A percentile compares a stretch with the other conserved stretches of the same genome.
Evolutionary conservation across 139 green algal species (phyloP).

Genomic region (Microglena sp.): DNA sequence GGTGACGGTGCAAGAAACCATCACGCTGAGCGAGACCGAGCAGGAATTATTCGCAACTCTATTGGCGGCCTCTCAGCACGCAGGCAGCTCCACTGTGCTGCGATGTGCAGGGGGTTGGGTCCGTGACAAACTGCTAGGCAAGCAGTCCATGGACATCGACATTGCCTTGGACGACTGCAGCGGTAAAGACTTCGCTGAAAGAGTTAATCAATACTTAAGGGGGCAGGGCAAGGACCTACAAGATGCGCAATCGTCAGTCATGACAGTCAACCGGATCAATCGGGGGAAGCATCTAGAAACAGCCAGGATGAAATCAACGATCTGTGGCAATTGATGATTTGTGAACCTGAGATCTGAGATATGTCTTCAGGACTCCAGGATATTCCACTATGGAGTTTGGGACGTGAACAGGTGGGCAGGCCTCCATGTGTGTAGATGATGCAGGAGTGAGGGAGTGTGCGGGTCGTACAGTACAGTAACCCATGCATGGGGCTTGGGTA

Average conservation of each 20-base stretch:
- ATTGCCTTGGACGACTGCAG: constrained; percentile 90
- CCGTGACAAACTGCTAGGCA: constrained; percentile 88
- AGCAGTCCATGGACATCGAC: constrained; percentile 87
- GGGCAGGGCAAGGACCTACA: constrained; percentile 7
- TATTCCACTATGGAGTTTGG: constrained; percentile 88
- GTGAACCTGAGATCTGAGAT: constrained; percentile 93
- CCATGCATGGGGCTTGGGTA: no score
- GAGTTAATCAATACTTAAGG: constrained; percentile 29
- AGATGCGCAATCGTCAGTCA: no score
- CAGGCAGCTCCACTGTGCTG: constrained; percentile 17
- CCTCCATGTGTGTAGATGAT: no score
- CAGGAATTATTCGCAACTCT: constrained; percentile 67
- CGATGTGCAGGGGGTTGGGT: constrained; percentile 91
- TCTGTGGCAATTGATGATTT: constrained; percentile 76
- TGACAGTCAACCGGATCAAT: no score
- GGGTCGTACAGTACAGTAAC: no score
- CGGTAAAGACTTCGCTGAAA: constrained; percentile 82
- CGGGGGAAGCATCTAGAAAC: constrained; percentile 99
- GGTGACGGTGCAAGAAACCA: constrained; percentile 23
- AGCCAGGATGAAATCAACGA: constrained; percentile 67
- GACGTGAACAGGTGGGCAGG: constrained; percentile 66
- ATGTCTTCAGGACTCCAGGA: constrained; percentile 77
- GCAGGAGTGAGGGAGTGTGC: no score
- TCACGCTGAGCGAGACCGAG: constrained; percentile 60
- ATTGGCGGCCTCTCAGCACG: constrained; percentile 41